phyloP scores from a whole-genome alignment of 306 rosid genomes.

The Malus orientalis region DNA sequence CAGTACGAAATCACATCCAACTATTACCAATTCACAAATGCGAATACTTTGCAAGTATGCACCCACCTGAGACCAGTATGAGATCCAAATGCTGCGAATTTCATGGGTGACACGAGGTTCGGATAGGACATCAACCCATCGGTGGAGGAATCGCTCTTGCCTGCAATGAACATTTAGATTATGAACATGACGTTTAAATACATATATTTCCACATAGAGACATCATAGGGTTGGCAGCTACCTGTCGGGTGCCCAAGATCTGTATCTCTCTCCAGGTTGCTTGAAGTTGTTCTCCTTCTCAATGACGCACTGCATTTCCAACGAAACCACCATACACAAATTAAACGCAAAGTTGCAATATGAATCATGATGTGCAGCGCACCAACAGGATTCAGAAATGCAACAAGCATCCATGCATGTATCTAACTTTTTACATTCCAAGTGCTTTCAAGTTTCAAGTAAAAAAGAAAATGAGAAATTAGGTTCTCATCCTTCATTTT shows the following conservation, averaged over 20 bases:
- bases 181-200: conserved; percentile 1
- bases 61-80: conserved; percentile 85
- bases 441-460: neutral
- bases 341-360: neutral
- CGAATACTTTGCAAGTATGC: neutral
- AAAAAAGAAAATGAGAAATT: neutral
- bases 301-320: conserved; percentile 47
- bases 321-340: neutral
- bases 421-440: neutral
- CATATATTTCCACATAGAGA: neutral
- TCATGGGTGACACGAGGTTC: conserved; percentile 82
- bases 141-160: conserved; percentile 68
- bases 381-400: neutral
- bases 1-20: neutral
- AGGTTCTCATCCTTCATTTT: too few relatives aligned
- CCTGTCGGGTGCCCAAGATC: conserved; percentile 84
- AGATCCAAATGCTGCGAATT: conserved; percentile 79
- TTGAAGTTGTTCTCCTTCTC: conserved; percentile 84
- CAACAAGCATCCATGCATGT: neutral
- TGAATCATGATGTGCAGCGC: neutral
- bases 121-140: conserved; percentile 68
- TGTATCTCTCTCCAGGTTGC: conserved; percentile 90
- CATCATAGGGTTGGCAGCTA: conserved; percentile 7
- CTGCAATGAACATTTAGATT: conserved; percentile 28
- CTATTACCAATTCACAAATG: conserved; percentile 5